phyloP scores from a whole-genome alignment of 2,329 filamentous ascomycete genomes.

The Pyricularia pennisetigena region DNA sequence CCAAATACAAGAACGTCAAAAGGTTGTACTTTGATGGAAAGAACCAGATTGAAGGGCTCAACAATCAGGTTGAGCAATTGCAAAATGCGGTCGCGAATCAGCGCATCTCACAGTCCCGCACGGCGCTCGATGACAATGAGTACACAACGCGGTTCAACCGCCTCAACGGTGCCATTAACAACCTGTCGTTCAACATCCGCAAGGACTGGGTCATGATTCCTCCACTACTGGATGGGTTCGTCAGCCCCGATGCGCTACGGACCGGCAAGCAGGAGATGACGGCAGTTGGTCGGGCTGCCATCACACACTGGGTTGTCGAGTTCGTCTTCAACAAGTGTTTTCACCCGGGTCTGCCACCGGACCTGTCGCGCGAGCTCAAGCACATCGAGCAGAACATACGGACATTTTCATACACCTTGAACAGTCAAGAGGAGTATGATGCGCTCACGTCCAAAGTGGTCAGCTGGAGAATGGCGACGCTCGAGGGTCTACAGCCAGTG shows the following conservation, averaged over 20 bases:
- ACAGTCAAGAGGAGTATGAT: constrained; percentile 79
- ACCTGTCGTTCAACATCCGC: constrained; percentile 89
- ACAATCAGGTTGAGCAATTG: constrained; percentile 80
- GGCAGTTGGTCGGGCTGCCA: constrained; percentile 78
- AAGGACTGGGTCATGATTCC: constrained; percentile 87
- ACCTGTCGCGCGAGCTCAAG: constrained; percentile 71
- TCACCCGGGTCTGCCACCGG: constrained; percentile 74
- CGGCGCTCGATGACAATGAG: constrained; percentile 89
- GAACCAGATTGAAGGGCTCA: constrained; percentile 79
- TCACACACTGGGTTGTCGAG: constrained; percentile 82
- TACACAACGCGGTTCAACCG: constrained; percentile 84
- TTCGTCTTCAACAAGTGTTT: constrained; percentile 89
- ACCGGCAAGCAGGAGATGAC: constrained; percentile 98
- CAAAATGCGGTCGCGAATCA: constrained; percentile 98
- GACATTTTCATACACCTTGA: constrained; percentile 60
- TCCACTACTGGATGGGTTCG: constrained; percentile 65
- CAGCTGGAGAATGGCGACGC: constrained; percentile 85
- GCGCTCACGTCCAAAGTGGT: constrained; percentile 80
- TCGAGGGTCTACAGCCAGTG: constrained; percentile 74
- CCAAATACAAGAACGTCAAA: constrained; percentile 98
- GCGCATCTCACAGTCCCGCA: constrained; percentile 86
- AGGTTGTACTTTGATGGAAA: constrained; percentile 95
- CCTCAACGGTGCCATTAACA: constrained; percentile 87
- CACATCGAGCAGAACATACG: constrained; percentile 82
- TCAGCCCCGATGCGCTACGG: constrained; percentile 76